phyloP scores from a whole-genome alignment of 2,329 filamentous ascomycete genomes.

The Neospermospora avenae region DNA sequence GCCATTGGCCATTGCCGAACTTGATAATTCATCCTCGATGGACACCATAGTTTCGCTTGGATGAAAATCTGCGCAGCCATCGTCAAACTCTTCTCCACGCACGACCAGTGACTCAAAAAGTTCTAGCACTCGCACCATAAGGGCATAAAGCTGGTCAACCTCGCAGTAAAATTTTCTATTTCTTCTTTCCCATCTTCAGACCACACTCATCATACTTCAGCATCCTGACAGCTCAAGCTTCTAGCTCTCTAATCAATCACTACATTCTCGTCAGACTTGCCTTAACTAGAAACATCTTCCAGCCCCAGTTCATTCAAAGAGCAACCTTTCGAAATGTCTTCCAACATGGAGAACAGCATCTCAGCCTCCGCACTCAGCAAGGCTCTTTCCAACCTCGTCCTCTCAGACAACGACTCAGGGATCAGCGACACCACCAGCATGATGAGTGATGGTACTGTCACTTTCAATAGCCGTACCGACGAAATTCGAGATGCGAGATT shows the following conservation, averaged over 20 bases:
- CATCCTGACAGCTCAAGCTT: background rate
- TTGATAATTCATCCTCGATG: too few relatives aligned
- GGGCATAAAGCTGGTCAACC: too few relatives aligned
- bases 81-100: background rate
- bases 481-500: constrained; percentile 10
- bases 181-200: background rate
- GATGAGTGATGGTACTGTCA: background rate
- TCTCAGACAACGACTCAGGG: background rate
- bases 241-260: background rate
- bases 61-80: background rate
- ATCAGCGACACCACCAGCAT: background rate
- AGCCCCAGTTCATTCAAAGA: background rate
- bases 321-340: background rate
- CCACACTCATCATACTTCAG: background rate
- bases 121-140: too few relatives aligned
- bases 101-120: too few relatives aligned
- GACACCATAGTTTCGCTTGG: too few relatives aligned
- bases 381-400: background rate
- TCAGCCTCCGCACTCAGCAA: constrained; percentile 1
- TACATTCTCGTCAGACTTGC: background rate
- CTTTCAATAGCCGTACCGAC: constrained; percentile 5
- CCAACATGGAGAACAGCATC: background rate
- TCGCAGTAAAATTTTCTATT: too few relatives aligned
- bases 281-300: background rate
- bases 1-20: too few relatives aligned